These are phyloP conservation scores for Apiotrichum mycotoxinovorans DNA, from an alignment of 1,284 basidiomycete species.

Conservation along the genomic window DNA sequence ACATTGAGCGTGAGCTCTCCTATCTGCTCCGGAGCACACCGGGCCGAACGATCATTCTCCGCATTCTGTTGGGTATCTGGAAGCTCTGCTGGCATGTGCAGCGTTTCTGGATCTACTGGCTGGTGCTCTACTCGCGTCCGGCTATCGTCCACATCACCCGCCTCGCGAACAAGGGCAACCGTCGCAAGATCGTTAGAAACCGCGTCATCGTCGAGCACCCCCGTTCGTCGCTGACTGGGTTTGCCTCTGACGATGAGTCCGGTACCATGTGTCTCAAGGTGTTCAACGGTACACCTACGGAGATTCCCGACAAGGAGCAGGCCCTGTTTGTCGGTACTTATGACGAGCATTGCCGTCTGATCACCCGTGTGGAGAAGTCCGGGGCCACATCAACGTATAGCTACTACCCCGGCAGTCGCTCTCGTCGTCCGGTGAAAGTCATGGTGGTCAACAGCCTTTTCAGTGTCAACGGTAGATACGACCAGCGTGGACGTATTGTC, in stretches of 20 bases:
- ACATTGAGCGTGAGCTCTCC: constrained; percentile 12
- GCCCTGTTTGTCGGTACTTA: constrained; percentile 8
- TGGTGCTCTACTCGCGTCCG: constrained; percentile 7
- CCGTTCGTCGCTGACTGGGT: constrained; percentile 4
- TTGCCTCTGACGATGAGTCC: not conserved
- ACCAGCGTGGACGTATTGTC: constrained; percentile 5
- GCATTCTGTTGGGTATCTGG: not conserved
- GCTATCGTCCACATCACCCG: constrained; percentile 1
- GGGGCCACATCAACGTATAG: constrained; percentile 1
- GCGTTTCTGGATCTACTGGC: constrained; percentile 8
- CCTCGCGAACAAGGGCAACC: constrained; percentile 6
- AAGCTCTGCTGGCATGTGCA: constrained; percentile 7
- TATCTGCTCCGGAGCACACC: constrained; percentile 6
- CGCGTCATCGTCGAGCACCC: constrained; percentile 8
- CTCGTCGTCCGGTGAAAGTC: constrained; percentile 3
- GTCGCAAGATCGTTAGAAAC: constrained; percentile 10
- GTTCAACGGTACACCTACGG: not conserved
- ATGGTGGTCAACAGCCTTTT: not conserved
- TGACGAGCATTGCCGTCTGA: constrained; percentile 4
- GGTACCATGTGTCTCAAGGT: not conserved
- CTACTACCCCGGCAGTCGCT: not conserved
- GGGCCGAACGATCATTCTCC: not conserved
- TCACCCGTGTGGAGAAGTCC: not conserved
- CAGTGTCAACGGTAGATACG: constrained; percentile 1
- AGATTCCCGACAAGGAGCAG: not conserved